Conservation (phyloP, 306 rosid species). For the Malus asiatica region DNA sequence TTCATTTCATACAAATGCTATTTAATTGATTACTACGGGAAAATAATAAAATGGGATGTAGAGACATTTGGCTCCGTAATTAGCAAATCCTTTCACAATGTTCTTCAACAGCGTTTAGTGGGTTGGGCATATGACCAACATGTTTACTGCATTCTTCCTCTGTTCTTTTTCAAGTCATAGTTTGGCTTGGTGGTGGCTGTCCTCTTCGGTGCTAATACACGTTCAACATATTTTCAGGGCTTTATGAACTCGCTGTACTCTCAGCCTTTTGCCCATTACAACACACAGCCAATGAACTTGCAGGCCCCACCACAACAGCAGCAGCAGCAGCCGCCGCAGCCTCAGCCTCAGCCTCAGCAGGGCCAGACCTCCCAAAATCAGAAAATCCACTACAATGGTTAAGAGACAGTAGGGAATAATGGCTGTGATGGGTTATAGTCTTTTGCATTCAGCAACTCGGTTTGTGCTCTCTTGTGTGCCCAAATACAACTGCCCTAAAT, state of each 20-base stretch:
- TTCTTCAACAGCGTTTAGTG: neutral
- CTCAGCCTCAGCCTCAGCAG: constrained; percentile 37
- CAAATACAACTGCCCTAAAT: constrained; percentile 44
- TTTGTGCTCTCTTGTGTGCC: constrained; percentile 76
- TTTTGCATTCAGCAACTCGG: constrained; percentile 79
- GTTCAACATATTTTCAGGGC: constrained; percentile 40
- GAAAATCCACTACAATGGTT: constrained; percentile 89
- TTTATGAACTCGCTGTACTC: constrained; percentile 85
- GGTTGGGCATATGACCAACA: neutral
- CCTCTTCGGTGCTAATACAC: neutral
- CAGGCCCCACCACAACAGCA: constrained; percentile 79
- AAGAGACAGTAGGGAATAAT: constrained; percentile 31
- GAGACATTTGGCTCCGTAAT: neutral
- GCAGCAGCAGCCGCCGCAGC: constrained; percentile 28
- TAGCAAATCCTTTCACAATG: neutral
- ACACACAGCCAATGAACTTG: constrained; percentile 79
- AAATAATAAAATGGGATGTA: neutral
- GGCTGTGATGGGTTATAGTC: constrained; percentile 87
- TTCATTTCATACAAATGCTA: constrained; percentile 16
- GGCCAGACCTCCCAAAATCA: constrained; percentile 88
- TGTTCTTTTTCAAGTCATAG: neutral
- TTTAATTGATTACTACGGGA: neutral
- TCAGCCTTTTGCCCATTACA: constrained; percentile 95
- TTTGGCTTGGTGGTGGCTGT: neutral
- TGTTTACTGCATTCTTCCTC: neutral